Evolutionary conservation across 805 yeast genomes (phyloP).

Genomic region (Starmerella powellii): DNA sequence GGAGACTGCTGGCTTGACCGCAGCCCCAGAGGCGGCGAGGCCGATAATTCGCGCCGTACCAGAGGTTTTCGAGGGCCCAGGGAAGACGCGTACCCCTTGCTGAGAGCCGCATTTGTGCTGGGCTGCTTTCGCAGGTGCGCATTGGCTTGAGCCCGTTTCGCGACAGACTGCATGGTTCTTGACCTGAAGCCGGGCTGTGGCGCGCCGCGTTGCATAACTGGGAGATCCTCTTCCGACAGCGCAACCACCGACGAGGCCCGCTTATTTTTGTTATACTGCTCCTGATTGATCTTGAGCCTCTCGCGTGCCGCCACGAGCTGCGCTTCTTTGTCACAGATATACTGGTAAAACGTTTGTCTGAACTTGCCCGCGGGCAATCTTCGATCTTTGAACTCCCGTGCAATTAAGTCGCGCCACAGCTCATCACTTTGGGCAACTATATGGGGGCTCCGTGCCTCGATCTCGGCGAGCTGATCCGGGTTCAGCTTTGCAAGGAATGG

Average conservation of each 20-base stretch:
- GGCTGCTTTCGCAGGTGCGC: conserved; percentile 9
- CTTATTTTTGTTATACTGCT: conserved; percentile 23
- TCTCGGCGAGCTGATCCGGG: conserved; percentile 27
- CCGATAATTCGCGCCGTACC: background rate
- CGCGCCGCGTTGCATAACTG: conserved; percentile 3
- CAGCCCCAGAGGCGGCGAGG: background rate
- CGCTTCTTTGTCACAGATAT: conserved; percentile 33
- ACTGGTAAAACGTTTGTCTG: conserved; percentile 23
- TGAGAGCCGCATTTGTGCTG: background rate
- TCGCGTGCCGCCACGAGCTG: conserved; percentile 37
- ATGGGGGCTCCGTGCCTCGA: conserved; percentile 28
- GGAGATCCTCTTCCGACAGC: conserved; percentile 15
- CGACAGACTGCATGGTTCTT: conserved; percentile 22
- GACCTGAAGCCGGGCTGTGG: conserved; percentile 13
- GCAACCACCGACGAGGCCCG: conserved; percentile 22
- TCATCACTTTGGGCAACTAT: conserved; percentile 25
- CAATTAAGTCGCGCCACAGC: conserved; percentile 28
- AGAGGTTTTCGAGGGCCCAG: no score
- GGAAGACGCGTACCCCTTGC: background rate
- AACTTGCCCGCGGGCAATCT: conserved; percentile 24
- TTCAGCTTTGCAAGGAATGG: conserved; percentile 29
- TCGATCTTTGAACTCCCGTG: conserved; percentile 28
- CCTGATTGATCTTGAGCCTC: conserved; percentile 26
- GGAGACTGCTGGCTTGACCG: background rate
- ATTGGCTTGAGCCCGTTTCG: conserved; percentile 12